Base-by-base conservation (phyloP, 345 rosid species). In the Kandelia obovata region DNA sequence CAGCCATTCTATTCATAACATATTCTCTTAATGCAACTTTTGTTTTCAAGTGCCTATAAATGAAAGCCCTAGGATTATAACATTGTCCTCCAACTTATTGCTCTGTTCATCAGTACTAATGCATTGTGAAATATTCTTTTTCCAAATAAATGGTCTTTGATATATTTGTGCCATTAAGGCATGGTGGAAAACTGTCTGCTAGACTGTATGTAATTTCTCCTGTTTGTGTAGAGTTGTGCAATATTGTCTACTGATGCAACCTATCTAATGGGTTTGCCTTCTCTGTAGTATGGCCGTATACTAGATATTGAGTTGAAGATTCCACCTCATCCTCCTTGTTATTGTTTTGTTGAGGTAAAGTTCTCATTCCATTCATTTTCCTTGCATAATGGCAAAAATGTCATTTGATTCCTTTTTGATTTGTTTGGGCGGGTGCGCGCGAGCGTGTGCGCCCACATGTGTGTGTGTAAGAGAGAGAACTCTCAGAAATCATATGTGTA, bases 271-370 rank as follows among this genome's bases (percentile, higher is more conserved):
- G 26, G 15, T 23, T 6, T 64, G 30, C 34, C 25, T 1, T 67
- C n/a, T 34, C 19, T 81, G 68, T 70, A 92, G 98, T 90, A 92
- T 80, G 98, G 98, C 43, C 91, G 96, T 49, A 87, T 94, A 66
- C 75, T 89, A 75, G 97, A 91, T 78, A 89, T 94, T 53, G 97
- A 95, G 68, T 78, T 95, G 91, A 95, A 92, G 87, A 83, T 92
- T 75, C 98, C 97, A 2, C 97, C 91, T 61, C 94, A 92, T 13
- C 98, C 99, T 74, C 99, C 99, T 23, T 84, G 96, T 71, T 95
- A 92, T 78, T 90, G 90, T 78, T 95, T 95, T 81, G 96, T 95
- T 23, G 99, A 95, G 97, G 99, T 95, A 87, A 21, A 4, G 17
- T 25, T 70, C 13, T 66, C 43, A 15, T 27, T 19, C 26, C 3